Base-by-base conservation (phyloP, 805 yeast genomes). In the Metschnikowia sp. region DNA sequence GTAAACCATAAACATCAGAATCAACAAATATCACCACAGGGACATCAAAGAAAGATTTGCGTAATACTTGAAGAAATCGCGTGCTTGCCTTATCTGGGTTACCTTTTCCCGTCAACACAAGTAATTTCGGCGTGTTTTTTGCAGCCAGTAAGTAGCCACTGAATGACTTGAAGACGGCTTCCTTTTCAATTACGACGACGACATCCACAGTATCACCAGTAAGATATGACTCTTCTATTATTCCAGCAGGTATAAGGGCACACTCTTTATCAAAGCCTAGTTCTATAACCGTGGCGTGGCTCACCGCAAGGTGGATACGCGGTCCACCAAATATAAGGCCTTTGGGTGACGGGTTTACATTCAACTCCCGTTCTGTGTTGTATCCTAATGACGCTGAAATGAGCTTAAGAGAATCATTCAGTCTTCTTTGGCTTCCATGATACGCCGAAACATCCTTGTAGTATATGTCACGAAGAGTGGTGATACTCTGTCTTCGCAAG, bases 151-250 rank as follows among this genome's bases (percentile, higher is more conserved):
- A 26, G 39, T 51, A 53, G n/a, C 55, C 47, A 50, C 68, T 59
- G 47, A 66, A 59, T 1, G 72, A 65, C 40, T 62, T 63, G 53
- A 70, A 68, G 1, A 71, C 64, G 2, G 77, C 75, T 36, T 72
- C 77, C 49, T 72, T 72, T 47, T 72, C 77, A 11, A 71, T 44
- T 2, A 69, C 47, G 0, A 70, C 56, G 0, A 70, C 48, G 9
- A 36, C 53, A 8, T 48, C 48, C 3, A 51, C 34, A 8, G 4
- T 12, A 10, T 18, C 19, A 1, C 13, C 19, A 5, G 32, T 15
- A 11, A 11, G 7, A 3, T 40, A 8, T 3, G 28, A 28, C 5
- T 19, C 33, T 13, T 29, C 22, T 6, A 19, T 31, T 9, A 18
- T 11, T 19, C 34, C 36, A 26, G 33, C 32, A 1, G 54, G 54